Evolutionary conservation across 164 flowering plant species (phyloP), one percentile per base, ranked within the genome.

Genomic region (Cinnamomum chago): DNA sequence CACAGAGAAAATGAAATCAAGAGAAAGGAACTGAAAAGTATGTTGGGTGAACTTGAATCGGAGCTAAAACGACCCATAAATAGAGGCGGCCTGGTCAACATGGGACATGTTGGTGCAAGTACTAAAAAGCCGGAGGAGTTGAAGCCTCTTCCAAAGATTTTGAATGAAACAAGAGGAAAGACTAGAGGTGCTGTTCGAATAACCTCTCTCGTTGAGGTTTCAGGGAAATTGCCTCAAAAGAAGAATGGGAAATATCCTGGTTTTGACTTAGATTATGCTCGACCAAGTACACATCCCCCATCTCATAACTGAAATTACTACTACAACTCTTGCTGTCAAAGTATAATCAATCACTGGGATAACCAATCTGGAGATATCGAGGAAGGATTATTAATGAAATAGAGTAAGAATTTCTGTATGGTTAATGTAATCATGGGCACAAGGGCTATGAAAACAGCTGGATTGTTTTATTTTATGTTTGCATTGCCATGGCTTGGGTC

Each of bases 251-350:
- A 79, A 27, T 73, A 76, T 65, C 78, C 78, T 3, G 80, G 76
- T 47, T 79, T 76, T 75, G 81, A 83, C 77, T 71, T 81, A 64
- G 94, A 90, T 69, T 90, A 90, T 76, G 67, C 84, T 40, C 90
- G 87, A 50, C 92, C 94, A 18, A 84, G 82, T 79, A 87, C 87
- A 23, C 90, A 90, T 70, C 94, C 94, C 76, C 92, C 94, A 65
- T 78, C 83, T 71, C 89, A 90, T 81, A 88, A 90, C 84, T 90
- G 81, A 86, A 14, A 40, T 1, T 5, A 14, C 52, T 24, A 55
- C 15, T 55, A 18, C 13, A 14, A 55, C 70, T 51, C 22, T 51
- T 47, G 18, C 28, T 14, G 25, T 15, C 5, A 47, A 60, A 28
- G 51, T 18, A 24, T 27, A 9, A 7, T 4, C 67, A 13, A 47